phyloP scores from a whole-genome alignment of 2,329 filamentous ascomycete species.

The Dactylellina cionopaga region DNA sequence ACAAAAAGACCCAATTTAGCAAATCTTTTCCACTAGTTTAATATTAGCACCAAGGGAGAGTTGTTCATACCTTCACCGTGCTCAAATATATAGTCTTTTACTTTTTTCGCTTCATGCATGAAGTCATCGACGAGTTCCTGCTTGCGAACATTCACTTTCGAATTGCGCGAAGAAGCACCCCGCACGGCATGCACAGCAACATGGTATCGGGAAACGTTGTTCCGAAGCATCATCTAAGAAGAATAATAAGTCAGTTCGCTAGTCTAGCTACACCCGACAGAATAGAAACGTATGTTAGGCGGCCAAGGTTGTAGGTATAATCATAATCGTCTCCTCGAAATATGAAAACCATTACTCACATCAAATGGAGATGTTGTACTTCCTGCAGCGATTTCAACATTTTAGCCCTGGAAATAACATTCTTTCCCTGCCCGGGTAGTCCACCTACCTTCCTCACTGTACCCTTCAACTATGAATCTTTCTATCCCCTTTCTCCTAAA shows the following conservation, averaged over 20 bases:
- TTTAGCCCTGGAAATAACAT: constrained; percentile 55
- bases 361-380: constrained; percentile 74
- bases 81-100: constrained; percentile 66
- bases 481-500: constrained; percentile 67
- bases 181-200: constrained; percentile 68
- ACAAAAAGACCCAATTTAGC: no score
- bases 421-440: neutral
- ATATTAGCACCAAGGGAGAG: neutral
- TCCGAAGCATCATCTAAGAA: constrained; percentile 71
- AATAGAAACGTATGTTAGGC: no score
- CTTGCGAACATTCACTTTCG: constrained; percentile 63
- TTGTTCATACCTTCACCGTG: constrained; percentile 65
- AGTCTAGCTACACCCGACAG: no score
- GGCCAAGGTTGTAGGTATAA: no score
- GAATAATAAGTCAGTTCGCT: no score
- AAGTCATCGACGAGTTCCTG: constrained; percentile 65
- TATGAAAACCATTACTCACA: no score
- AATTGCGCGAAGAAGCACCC: constrained; percentile 64
- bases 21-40: no score
- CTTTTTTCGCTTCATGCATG: constrained; percentile 64
- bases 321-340: no score
- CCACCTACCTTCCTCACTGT: constrained; percentile 69
- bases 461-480: constrained; percentile 69
- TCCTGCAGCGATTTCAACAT: neutral
- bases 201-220: constrained; percentile 70